Percentiles rank a stretch among this genome's conserved stretches.
phyloP scores from a whole-genome alignment of 1,284 basidiomycete genomes.

The Cryptococcus deneoformans region DNA sequence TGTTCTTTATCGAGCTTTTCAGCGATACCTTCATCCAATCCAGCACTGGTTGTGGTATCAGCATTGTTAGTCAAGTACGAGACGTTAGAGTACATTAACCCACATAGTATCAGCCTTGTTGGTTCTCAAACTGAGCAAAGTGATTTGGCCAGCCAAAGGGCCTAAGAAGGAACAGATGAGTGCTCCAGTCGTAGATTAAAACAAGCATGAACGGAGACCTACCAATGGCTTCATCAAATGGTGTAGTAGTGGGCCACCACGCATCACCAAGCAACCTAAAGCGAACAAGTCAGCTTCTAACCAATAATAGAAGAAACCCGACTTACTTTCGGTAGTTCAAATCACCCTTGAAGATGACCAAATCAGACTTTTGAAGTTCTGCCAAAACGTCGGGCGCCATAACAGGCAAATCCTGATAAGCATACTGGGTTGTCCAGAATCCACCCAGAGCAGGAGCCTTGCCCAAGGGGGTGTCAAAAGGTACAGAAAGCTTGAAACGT shows the following conservation, averaged over 20 bases:
- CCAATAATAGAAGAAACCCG: background rate
- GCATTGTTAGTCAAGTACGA: background rate
- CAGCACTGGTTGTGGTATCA: slow-evolving; percentile 25
- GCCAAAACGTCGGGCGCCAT: slow-evolving; percentile 61
- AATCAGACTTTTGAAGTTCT: slow-evolving; percentile 61
- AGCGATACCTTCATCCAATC: slow-evolving; percentile 38
- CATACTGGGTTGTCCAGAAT: slow-evolving; percentile 82
- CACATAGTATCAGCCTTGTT: slow-evolving; percentile 91
- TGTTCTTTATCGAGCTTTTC: slow-evolving; percentile 35
- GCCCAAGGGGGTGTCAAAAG: slow-evolving; percentile 64
- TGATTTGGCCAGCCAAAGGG: slow-evolving; percentile 73
- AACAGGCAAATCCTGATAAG: slow-evolving; percentile 75
- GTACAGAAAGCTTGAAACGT: slow-evolving; percentile 70
- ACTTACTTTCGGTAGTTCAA: slow-evolving; percentile 83
- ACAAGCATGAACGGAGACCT: slow-evolving; percentile 12
- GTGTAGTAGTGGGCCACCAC: slow-evolving; percentile 78
- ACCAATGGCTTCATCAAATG: slow-evolving; percentile 78
- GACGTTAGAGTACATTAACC: slow-evolving; percentile 9
- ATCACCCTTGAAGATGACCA: slow-evolving; percentile 97
- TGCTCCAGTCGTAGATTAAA: background rate
- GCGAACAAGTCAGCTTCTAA: background rate
- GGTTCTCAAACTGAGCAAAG: slow-evolving; percentile 80
- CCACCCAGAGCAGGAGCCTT: slow-evolving; percentile 50
- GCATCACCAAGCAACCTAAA: slow-evolving; percentile 82
- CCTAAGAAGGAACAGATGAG: slow-evolving; percentile 53